These are phyloP conservation scores for Haplosporangium sp. DNA, from an alignment of 371 early-diverging fungal species.

Conservation along the genomic window DNA sequence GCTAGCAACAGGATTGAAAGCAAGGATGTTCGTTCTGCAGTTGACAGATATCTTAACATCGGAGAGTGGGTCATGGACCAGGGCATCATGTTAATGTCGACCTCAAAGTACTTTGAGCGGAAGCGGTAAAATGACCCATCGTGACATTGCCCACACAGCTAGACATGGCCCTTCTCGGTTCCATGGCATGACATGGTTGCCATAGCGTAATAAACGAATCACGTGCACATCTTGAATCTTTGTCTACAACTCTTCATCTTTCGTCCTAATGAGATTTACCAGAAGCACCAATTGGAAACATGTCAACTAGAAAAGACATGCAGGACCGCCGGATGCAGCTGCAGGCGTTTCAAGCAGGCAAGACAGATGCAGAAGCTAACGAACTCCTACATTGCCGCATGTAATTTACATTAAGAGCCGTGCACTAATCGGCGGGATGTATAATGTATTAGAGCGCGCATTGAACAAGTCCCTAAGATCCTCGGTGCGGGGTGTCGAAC, in stretches of 20 bases:
- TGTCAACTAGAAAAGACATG: neutral
- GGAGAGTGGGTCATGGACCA: conserved; percentile 78
- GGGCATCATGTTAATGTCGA: conserved; percentile 64
- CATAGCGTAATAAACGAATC: neutral
- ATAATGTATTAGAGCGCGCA: conserved; percentile 30
- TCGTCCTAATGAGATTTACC: neutral
- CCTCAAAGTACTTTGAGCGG: conserved; percentile 71
- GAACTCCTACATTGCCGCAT: neutral
- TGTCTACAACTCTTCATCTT: too few species aligned
- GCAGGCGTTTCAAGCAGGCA: conserved; percentile 50
- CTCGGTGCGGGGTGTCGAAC: conserved; percentile 16
- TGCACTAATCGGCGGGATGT: neutral
- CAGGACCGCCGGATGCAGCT: conserved; percentile 44
- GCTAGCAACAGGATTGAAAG: conserved; percentile 66
- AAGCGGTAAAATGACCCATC: conserved; percentile 40
- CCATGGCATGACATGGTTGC: neutral
- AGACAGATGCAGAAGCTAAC: neutral
- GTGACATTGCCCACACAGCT: too few species aligned
- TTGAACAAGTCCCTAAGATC: conserved; percentile 30
- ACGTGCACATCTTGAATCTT: too few species aligned
- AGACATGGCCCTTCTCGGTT: neutral
- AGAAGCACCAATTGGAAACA: neutral
- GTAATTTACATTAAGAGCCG: neutral
- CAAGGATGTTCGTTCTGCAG: conserved; percentile 64
- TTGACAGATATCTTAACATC: conserved; percentile 67